Evolutionary conservation across 306 rosid species (phyloP).

Genomic region (Macrotyloma uniflorum): DNA sequence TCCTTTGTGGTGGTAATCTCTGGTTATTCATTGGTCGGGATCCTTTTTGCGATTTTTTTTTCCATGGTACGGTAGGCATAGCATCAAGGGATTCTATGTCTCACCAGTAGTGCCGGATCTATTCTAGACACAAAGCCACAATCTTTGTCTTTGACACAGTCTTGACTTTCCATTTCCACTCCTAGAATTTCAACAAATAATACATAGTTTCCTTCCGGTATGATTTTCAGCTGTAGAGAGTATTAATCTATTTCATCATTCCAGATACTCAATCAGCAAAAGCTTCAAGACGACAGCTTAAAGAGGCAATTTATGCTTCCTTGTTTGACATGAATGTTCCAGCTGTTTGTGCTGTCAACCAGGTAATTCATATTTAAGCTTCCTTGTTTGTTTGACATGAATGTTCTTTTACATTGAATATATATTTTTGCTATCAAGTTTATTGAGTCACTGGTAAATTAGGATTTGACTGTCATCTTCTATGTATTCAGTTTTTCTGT

Average conservation of each 20-base stretch:
- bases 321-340: conserved; percentile 90
- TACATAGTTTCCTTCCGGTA: background rate
- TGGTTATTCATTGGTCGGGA: background rate
- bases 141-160: background rate
- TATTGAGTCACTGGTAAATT: background rate
- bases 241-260: conserved; percentile 31
- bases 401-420: background rate
- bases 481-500: background rate
- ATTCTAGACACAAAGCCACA: background rate
- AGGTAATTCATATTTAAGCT: conserved; percentile 53
- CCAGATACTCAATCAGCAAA: conserved; percentile 85
- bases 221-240: conserved; percentile 1
- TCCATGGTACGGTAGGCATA: background rate
- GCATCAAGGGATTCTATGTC: background rate
- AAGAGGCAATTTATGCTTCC: conserved; percentile 70
- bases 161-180: background rate
- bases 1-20: background rate
- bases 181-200: background rate
- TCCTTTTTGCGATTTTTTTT: background rate
- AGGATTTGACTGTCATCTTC: background rate
- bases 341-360: conserved; percentile 86
- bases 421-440: background rate
- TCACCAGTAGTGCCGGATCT: background rate
- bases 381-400: background rate
- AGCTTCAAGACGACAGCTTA: conserved; percentile 85